These are phyloP conservation scores for Xylariaceae sp. DNA, from an alignment of 2,329 filamentous ascomycete genomes.

Conservation along the genomic window DNA sequence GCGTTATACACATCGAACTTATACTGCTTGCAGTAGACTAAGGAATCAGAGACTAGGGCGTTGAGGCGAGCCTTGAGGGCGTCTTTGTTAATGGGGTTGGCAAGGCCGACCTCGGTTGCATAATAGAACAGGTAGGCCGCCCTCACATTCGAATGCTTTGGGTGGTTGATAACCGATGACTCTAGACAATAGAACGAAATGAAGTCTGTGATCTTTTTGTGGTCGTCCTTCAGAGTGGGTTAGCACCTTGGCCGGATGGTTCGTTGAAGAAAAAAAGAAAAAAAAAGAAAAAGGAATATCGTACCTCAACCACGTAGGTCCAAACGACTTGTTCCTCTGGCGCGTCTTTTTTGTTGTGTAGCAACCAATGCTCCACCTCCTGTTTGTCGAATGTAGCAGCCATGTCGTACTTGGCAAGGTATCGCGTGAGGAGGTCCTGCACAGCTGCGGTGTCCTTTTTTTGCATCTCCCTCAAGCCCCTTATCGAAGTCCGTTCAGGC, in stretches of 20 bases:
- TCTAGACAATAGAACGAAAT: conserved; percentile 97
- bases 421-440: conserved; percentile 74
- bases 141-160: conserved; percentile 78
- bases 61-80: conserved; percentile 82
- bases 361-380: conserved; percentile 87
- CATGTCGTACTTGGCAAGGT: conserved; percentile 81
- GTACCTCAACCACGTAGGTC: conserved; percentile 87
- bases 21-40: conserved; percentile 82
- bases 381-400: conserved; percentile 79
- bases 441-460: conserved; percentile 79
- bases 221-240: conserved; percentile 52
- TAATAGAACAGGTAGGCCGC: conserved; percentile 99
- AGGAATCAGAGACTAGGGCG: conserved; percentile 78
- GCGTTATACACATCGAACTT: conserved; percentile 98
- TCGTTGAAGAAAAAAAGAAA: not conserved
- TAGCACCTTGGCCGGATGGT: conserved; percentile 21
- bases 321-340: conserved; percentile 83
- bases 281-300: conserved; percentile 17
- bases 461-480: conserved; percentile 81
- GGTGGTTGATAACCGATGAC: conserved; percentile 85
- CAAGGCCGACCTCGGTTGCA: conserved; percentile 79
- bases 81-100: conserved; percentile 55
- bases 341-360: conserved; percentile 68
- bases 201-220: conserved; percentile 90
- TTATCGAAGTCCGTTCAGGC: conserved; percentile 73